Evolutionary conservation across 1,139 yeast genomes (phyloP).

Genomic region (Candida labiduridarum): DNA sequence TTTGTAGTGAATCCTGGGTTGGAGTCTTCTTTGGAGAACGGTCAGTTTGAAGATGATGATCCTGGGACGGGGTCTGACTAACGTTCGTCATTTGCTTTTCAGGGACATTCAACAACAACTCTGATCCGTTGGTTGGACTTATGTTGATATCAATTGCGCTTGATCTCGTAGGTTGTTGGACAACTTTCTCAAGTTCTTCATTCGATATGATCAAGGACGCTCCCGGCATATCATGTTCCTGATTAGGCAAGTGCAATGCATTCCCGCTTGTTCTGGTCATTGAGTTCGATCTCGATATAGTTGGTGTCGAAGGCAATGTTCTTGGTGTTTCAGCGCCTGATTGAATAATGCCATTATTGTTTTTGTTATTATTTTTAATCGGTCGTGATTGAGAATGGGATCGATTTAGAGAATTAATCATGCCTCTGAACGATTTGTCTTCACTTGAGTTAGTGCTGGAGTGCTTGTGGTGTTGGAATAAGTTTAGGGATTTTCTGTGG

Average conservation of each 20-base stretch:
- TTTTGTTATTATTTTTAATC: background rate
- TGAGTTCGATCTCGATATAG: constrained; percentile 7
- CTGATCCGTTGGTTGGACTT: background rate
- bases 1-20: background rate
- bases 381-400: constrained; percentile 6
- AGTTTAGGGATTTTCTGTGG: constrained; percentile 1
- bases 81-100: background rate
- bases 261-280: background rate
- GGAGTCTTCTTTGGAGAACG: background rate
- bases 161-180: background rate
- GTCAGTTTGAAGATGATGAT: background rate
- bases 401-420: constrained; percentile 3
- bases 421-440: constrained; percentile 9
- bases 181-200: background rate
- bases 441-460: constrained; percentile 3
- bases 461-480: constrained; percentile 4
- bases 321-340: constrained; percentile 6
- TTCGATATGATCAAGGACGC: background rate
- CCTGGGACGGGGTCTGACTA: background rate
- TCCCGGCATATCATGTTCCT: constrained; percentile 1
- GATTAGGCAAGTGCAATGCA: background rate
- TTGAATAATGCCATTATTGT: background rate
- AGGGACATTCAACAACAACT: background rate
- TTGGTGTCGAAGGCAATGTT: constrained; percentile 1
- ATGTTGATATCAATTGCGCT: background rate